These are phyloP conservation scores for Orobanche coerulescens DNA, from an alignment of 257 asterid species.

Conservation along the genomic window DNA sequence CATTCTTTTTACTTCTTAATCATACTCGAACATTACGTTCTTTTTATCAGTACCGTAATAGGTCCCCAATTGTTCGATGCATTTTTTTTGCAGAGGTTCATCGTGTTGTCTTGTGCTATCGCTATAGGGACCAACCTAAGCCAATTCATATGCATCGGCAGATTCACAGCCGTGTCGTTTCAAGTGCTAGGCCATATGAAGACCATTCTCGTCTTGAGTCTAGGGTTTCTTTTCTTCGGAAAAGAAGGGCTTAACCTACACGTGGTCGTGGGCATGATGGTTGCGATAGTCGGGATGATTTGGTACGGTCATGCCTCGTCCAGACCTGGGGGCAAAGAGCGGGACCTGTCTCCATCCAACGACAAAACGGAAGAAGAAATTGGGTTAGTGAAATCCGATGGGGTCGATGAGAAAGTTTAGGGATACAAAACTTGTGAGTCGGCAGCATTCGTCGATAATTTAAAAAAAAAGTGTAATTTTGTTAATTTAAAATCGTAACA, in stretches of 20 bases:
- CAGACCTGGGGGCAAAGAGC: constrained; percentile 63
- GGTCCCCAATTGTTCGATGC: no score
- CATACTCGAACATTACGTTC: neutral
- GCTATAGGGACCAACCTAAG: constrained; percentile 75
- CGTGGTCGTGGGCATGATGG: constrained; percentile 55
- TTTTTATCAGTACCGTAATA: neutral
- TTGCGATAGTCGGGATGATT: constrained; percentile 63
- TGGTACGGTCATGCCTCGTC: constrained; percentile 71
- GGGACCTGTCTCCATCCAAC: constrained; percentile 21
- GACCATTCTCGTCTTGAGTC: constrained; percentile 57
- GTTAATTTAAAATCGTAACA: neutral
- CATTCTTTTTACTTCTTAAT: neutral
- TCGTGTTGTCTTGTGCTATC: constrained; percentile 52
- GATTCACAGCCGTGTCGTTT: constrained; percentile 83
- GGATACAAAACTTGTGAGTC: neutral
- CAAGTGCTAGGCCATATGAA: constrained; percentile 87
- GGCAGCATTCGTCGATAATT: neutral
- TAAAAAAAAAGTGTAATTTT: neutral
- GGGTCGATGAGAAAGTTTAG: constrained; percentile 41
- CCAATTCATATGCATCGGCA: constrained; percentile 83
- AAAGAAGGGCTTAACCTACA: constrained; percentile 63
- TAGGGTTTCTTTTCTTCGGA: constrained; percentile 72
- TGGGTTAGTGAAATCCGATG: constrained; percentile 29
- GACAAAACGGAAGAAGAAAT: constrained; percentile 33
- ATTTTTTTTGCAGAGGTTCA: constrained; percentile 36